Base-by-base conservation (phyloP, 2,329 filamentous ascomycete genomes). In the Teratosphaeria gauchensis region DNA sequence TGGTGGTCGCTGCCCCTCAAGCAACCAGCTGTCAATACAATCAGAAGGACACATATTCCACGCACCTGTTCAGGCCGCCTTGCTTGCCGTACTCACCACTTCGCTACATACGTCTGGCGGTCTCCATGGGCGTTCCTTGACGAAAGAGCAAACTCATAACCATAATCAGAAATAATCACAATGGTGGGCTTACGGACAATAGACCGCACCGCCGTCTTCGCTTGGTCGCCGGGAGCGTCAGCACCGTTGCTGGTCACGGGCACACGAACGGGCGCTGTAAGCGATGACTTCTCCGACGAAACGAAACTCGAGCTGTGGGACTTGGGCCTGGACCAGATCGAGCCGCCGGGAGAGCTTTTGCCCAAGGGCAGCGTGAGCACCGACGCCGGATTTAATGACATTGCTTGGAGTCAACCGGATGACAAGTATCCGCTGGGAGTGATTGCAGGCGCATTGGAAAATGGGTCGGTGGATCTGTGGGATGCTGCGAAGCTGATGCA, bases 141-240 rank as follows among this genome's bases (percentile, higher is more conserved):
- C 54, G 14, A 24, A 30, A n/a, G n/a, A 38, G 54, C n/a, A 21
- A 21, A 30, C 16, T 24, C 8, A 55, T 6, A 8, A 16, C 21
- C 52, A 53, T 21, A 31, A 48, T 48, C 42, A 48, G n/a, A 12
- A 28, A 19, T n/a, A 59, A 46, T 61, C 38, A 70, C 62, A 75
- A 99, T 99, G 94, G 92, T 96, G 77, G 89, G 91, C 78, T 82
- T 97, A 76, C 86, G 92, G 81, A 92, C 97, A 80, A 95, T 99
- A 72, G 89, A 91, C 74, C 86, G 94, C 77, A 99, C 94, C 70
- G 94, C 92, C 75, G 89, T 92, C 70, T 99, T 99, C 75, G 90
- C 94, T 71, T 99, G 94, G 92, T 96, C 90, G 66, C 88, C 92
- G 30, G 89, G 86, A 67, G 78, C 89, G 55, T 82, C 84, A 46